Evolutionary conservation across 1,139 yeast species (phyloP).

Genomic region (Yamadazyma mexicana): DNA sequence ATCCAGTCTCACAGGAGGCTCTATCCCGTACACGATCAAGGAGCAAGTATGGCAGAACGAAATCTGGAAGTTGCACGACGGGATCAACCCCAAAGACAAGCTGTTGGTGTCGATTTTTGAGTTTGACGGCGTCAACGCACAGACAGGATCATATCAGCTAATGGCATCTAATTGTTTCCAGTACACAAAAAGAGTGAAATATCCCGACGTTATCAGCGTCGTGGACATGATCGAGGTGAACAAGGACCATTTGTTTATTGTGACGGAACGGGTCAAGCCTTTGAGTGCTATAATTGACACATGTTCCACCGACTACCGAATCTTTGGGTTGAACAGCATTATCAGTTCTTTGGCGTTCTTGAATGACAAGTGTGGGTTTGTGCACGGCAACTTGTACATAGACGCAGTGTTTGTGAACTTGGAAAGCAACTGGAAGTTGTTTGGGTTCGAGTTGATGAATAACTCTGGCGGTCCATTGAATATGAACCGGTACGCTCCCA

Average conservation of each 20-base stretch:
- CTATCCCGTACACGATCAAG: constrained; percentile 58
- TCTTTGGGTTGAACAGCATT: constrained; percentile 62
- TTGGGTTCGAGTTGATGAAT: constrained; percentile 77
- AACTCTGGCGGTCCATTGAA: constrained; percentile 45
- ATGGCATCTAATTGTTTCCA: constrained; percentile 58
- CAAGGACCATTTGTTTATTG: constrained; percentile 60
- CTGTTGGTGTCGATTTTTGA: constrained; percentile 59
- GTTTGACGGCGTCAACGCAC: constrained; percentile 36
- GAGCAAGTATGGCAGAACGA: constrained; percentile 34
- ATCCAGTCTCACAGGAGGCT: constrained; percentile 51
- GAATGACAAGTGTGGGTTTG: constrained; percentile 60
- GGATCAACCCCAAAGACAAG: constrained; percentile 42
- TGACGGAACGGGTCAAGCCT: constrained; percentile 79
- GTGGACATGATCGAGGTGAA: constrained; percentile 66
- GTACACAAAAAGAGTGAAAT: constrained; percentile 64
- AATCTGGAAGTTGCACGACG: constrained; percentile 53
- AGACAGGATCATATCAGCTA: constrained; percentile 15
- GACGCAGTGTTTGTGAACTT: constrained; percentile 61
- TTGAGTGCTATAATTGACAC: constrained; percentile 37
- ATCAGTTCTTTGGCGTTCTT: constrained; percentile 60
- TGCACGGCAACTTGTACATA: constrained; percentile 63
- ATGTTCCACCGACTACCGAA: constrained; percentile 35
- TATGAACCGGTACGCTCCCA: constrained; percentile 8
- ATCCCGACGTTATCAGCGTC: constrained; percentile 75
- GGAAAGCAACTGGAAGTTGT: constrained; percentile 82